Evolutionary conservation across 2,329 filamentous ascomycete species (phyloP), one percentile per base, ranked within the genome.

Genomic region (Fusarium nanum): DNA sequence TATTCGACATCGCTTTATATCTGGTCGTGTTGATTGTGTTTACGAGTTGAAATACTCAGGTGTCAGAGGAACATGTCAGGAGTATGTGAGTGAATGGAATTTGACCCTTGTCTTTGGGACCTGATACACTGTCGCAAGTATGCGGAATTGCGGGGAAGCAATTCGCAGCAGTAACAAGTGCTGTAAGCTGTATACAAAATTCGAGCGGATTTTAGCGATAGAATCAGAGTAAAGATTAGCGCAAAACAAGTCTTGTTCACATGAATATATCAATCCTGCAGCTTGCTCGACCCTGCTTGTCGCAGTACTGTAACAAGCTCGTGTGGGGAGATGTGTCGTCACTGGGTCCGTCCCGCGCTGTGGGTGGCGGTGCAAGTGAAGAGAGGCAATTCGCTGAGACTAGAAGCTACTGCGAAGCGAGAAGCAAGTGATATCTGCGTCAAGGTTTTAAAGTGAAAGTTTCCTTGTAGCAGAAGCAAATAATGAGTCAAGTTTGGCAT

Each of bases 321-420:
- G 30, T 47, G 62, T 70, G 52, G 67, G 54, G 57, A 67, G 69
- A 68, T 53, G 73, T 75, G 73, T 75, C 73, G 73, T 75, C 72
- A 75, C 73, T 72, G 64, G 50, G 49, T 42, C 49, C 49, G 67
- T 72, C 64, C 71, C 63, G 54, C 65, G 62, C 57, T 72, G 63
- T 46, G 40, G 46, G 65, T 70, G 69, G 69, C 60, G 60, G 64
- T 71, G 67, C 71, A 71, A 45, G 30, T 42, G 42, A 59, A 60
- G 56, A 30, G 22, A 20, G 5, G 27, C 48, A 61, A 58, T 72
- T 68, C 42, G 56, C 25, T 59, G 44, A 32, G 58, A 18, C 1
- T 22, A 57, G 60, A 60, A 44, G 37, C 50, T 49, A 28, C n/a
- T 49, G 12, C 58, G n/a, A 47, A 40, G 54, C 23, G 27, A 30